phyloP scores from a whole-genome alignment of 129 eudicot species.

The Flaveria linearis region DNA sequence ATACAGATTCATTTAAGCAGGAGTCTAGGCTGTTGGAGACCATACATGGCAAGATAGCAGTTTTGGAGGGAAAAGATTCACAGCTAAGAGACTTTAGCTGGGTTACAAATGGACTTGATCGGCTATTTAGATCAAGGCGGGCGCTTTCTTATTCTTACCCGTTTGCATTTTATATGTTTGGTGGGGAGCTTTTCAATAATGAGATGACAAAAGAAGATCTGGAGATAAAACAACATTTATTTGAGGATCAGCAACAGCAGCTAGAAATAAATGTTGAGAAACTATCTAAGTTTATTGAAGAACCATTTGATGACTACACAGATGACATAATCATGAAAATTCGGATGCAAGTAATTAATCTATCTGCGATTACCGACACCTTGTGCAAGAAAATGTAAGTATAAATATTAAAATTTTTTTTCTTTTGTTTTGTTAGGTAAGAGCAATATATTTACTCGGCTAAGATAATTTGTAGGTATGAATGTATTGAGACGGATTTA shows the following conservation, averaged over 20 bases:
- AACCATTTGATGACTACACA: constrained; percentile 64
- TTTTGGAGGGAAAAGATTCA: constrained; percentile 61
- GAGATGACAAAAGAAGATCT: constrained; percentile 79
- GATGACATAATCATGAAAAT: constrained; percentile 54
- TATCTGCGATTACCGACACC: constrained; percentile 66
- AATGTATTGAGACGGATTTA: constrained; percentile 78
- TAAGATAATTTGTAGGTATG: constrained; percentile 60
- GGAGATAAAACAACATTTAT: constrained; percentile 80
- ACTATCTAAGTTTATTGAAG: constrained; percentile 73
- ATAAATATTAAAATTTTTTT: neutral
- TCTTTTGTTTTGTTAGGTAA: neutral
- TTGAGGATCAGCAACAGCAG: constrained; percentile 98
- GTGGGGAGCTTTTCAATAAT: constrained; percentile 71
- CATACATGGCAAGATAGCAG: constrained; percentile 52
- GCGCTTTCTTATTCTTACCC: constrained; percentile 90
- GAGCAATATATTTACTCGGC: constrained; percentile 27
- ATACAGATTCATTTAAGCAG: constrained; percentile 81
- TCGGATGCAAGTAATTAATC: constrained; percentile 80
- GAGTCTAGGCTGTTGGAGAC: constrained; percentile 75
- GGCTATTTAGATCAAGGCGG: constrained; percentile 86
- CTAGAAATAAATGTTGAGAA: constrained; percentile 89
- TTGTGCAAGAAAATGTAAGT: constrained; percentile 94
- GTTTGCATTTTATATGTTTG: constrained; percentile 93
- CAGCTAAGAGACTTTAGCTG: constrained; percentile 77
- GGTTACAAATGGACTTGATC: constrained; percentile 84